Evolutionary conservation across 768 basidiomycete species (phyloP).

Genomic region (Lactarius tabidus): DNA sequence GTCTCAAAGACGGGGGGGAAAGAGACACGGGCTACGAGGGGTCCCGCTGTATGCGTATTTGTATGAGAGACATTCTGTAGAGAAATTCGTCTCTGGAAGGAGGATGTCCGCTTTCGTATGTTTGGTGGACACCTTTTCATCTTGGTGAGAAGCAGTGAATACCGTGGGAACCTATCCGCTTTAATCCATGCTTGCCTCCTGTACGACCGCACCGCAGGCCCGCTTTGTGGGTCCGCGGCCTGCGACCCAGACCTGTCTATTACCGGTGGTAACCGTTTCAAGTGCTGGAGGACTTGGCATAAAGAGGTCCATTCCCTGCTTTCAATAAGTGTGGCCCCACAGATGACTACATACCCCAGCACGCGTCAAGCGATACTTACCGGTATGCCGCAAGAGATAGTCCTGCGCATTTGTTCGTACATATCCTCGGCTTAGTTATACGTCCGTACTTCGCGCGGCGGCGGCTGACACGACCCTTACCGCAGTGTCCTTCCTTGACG

Average conservation of each 20-base stretch:
- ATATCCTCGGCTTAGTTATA: not conserved
- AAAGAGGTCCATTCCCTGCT: not conserved
- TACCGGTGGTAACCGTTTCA: not conserved
- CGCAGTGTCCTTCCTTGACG: conserved; percentile 69
- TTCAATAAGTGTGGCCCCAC: not conserved
- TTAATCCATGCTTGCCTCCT: not conserved
- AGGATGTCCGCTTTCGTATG: not conserved
- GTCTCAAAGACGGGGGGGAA: not conserved
- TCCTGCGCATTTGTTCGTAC: conserved; percentile 18
- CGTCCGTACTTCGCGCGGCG: conserved; percentile 9
- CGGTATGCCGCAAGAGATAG: conserved; percentile 17
- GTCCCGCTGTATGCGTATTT: conserved; percentile 11
- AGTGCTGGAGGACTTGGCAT: not conserved
- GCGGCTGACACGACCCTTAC: conserved; percentile 33
- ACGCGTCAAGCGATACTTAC: not conserved
- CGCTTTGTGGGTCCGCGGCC: not conserved
- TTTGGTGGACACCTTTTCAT: conserved; percentile 8
- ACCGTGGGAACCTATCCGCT: not conserved
- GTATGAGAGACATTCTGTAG: conserved; percentile 17
- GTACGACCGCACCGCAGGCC: not conserved
- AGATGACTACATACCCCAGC: not conserved
- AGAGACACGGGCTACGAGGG: not conserved
- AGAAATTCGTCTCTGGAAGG: conserved; percentile 2
- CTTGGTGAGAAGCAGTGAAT: conserved; percentile 11
- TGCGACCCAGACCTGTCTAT: not conserved